Base-by-base conservation (phyloP, 805 yeast genomes). In the Monosporozyma yasuniensis region DNA sequence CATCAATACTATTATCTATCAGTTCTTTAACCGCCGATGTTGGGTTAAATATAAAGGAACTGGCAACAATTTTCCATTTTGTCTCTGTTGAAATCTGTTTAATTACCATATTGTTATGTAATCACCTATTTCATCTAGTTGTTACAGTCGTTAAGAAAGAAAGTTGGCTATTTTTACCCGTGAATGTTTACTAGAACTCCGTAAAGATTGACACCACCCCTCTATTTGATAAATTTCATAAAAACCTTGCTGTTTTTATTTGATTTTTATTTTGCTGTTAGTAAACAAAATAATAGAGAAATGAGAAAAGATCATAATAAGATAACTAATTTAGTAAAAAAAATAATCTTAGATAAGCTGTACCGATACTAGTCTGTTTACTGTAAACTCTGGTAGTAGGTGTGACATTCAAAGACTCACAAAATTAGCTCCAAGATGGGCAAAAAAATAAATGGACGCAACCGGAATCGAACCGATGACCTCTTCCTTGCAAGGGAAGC, bases 391-490 rank as follows among this genome's bases (percentile, higher is more conserved):
- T n/a, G n/a, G n/a, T n/a, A n/a, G n/a, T n/a, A n/a, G n/a, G n/a
- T n/a, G n/a, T n/a, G n/a, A n/a, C n/a, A n/a, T n/a, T n/a, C n/a
- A n/a, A n/a, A n/a, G n/a, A n/a, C n/a, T n/a, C n/a, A n/a, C n/a
- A n/a, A n/a, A n/a, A n/a, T n/a, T n/a, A n/a, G n/a, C 32, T 14
- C 9, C 32, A 28, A 28, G 32, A 9, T 37, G 11, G 5, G 12
- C 1, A 18, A 21, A 47, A 60, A 61, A 55, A 49, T 39, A 44
- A 52, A 52, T 79, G 84, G 84, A 80, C 84, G 81, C 77, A 82
- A 76, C 79, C 75, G 84, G 84, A 79, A 68, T 80, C 83, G 84
- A 80, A 80, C 84, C 84, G 74, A 72, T 76, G 85, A 79, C 85
- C 85, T 80, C 75, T 74, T 72, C 77, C 85, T 76, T 80, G 84